Conservation (phyloP, 805 yeast genomes). For the Candida mattraensis region DNA sequence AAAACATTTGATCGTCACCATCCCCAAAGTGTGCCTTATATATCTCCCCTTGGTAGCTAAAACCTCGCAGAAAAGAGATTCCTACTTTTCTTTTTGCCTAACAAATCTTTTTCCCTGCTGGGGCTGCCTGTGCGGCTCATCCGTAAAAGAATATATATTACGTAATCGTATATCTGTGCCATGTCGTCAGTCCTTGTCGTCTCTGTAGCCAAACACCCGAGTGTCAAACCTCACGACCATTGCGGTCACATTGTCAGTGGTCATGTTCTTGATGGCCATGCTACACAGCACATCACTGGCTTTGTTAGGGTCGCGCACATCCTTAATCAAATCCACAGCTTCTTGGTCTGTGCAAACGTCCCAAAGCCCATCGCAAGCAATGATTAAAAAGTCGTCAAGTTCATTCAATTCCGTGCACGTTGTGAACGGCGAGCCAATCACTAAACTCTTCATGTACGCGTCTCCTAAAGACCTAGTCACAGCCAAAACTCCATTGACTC, state of each 20-base stretch:
- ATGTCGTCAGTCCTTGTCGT: too few relatives aligned
- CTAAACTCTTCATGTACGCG: constrained; percentile 84
- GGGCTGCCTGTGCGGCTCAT: not conserved
- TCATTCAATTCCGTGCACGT: constrained; percentile 74
- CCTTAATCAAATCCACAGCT: constrained; percentile 72
- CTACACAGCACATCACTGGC: constrained; percentile 71
- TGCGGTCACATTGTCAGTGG: constrained; percentile 90
- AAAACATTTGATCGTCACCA: constrained; percentile 2
- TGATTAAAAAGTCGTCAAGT: constrained; percentile 74
- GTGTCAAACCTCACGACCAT: constrained; percentile 73
- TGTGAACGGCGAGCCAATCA: constrained; percentile 89
- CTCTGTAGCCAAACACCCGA: constrained; percentile 37
- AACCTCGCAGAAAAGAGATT: not conserved
- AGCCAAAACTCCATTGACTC: constrained; percentile 95
- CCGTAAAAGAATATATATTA: not conserved
- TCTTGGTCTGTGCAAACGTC: constrained; percentile 85
- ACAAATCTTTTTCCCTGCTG: not conserved
- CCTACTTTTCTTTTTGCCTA: constrained; percentile 3
- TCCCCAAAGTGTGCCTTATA: too few relatives aligned
- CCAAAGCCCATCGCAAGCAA: constrained; percentile 98
- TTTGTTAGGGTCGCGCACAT: constrained; percentile 53
- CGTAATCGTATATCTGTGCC: not conserved
- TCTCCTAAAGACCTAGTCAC: constrained; percentile 94
- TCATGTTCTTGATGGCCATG: constrained; percentile 71
- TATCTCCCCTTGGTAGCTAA: too few relatives aligned